Conservation (phyloP, 208 protist species). For the Herpetomonas samuelpessoai region DNA sequence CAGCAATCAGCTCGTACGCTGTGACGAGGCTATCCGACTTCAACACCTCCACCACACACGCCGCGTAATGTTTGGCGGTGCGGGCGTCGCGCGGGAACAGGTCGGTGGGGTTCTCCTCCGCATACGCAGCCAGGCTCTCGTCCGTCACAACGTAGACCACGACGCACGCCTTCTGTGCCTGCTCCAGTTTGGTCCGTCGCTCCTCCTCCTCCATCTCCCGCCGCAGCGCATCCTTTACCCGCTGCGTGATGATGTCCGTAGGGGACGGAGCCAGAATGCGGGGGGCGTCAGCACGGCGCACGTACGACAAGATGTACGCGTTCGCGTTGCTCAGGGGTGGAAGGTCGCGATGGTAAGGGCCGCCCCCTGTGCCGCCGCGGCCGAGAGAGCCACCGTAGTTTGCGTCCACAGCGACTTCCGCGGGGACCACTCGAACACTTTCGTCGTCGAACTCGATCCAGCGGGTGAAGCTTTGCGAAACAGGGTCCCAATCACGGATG, state of each 20-base stretch:
- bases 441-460: slow-evolving; percentile 91
- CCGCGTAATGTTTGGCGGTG: slow-evolving; percentile 19
- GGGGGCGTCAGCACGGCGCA: slow-evolving; percentile 62
- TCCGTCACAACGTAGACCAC: slow-evolving; percentile 61
- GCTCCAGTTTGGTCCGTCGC: slow-evolving; percentile 28
- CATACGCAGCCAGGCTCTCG: slow-evolving; percentile 33
- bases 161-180: slow-evolving; percentile 32
- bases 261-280: slow-evolving; percentile 53
- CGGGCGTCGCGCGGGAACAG: slow-evolving; percentile 44
- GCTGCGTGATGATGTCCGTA: slow-evolving; percentile 56
- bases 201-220: slow-evolving; percentile 57
- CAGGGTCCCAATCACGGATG: slow-evolving; percentile 74
- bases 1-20: slow-evolving; percentile 51
- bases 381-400: slow-evolving; percentile 56
- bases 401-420: slow-evolving; percentile 54
- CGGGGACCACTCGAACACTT: slow-evolving; percentile 45
- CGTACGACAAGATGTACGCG: slow-evolving; percentile 85
- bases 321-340: slow-evolving; percentile 25
- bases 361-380: slow-evolving; percentile 9
- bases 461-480: slow-evolving; percentile 39
- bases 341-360: slow-evolving; percentile 14
- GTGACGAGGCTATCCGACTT: slow-evolving; percentile 42
- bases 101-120: slow-evolving; percentile 30
- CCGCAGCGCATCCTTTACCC: slow-evolving; percentile 52
- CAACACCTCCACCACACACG: slow-evolving; percentile 43